These are phyloP conservation scores for Heritiera littoralis DNA, from an alignment of 345 rosid species.

Conservation along the genomic window DNA sequence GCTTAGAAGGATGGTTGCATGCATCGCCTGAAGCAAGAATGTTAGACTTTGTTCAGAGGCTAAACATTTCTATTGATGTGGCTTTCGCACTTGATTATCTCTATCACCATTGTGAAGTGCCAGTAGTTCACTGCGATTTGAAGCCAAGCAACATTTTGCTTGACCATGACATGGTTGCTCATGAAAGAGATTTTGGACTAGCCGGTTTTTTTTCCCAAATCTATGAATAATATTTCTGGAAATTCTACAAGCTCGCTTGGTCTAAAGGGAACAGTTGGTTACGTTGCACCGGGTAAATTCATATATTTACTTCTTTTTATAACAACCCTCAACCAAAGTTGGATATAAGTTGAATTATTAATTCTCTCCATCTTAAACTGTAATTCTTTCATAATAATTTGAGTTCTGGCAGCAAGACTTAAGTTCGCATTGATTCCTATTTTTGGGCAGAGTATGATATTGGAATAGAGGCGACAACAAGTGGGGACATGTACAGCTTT, in stretches of 20 bases:
- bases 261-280: too few relatives aligned
- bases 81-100: constrained; percentile 35
- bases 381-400: not conserved
- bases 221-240: too few relatives aligned
- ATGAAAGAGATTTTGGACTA: constrained; percentile 25
- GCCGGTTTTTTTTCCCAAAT: constrained; percentile 24
- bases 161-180: constrained; percentile 17
- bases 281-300: too few relatives aligned
- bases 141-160: constrained; percentile 56
- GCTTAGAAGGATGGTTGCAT: too few relatives aligned
- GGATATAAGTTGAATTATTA: too few relatives aligned
- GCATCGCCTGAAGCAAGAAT: not conserved
- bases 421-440: not conserved
- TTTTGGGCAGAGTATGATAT: constrained; percentile 39
- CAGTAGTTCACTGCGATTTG: constrained; percentile 37
- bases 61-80: constrained; percentile 36
- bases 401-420: not conserved
- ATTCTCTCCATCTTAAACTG: too few relatives aligned
- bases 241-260: too few relatives aligned
- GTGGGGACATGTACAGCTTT: too few relatives aligned
- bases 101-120: constrained; percentile 20
- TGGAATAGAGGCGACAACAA: constrained; percentile 36
- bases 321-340: too few relatives aligned
- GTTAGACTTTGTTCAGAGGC: constrained; percentile 33
- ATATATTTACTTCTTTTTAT: too few relatives aligned